phyloP scores from a whole-genome alignment of 352 stramenopile genomes.

The Phytophthora macrochlamydospora region DNA sequence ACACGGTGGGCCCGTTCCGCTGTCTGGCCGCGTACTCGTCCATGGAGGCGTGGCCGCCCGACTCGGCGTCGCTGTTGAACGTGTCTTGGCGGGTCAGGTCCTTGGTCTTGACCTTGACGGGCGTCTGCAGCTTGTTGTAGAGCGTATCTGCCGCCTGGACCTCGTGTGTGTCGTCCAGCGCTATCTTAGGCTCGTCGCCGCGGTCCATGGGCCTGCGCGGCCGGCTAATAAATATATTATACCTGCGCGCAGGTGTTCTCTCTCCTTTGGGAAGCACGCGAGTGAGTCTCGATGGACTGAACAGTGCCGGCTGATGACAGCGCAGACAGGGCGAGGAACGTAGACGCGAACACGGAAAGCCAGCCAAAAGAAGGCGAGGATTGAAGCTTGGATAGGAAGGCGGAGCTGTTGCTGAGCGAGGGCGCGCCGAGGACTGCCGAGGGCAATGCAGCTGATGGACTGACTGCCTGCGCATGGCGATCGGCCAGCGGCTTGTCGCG shows the following conservation, averaged over 20 bases:
- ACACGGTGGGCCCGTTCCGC: neutral
- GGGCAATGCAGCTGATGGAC: too few relatives aligned
- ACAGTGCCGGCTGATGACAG: neutral
- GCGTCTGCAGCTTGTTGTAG: conserved; percentile 50
- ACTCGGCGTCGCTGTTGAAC: conserved; percentile 43
- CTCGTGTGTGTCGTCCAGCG: conserved; percentile 1
- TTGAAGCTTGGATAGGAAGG: too few relatives aligned
- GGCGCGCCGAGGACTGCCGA: too few relatives aligned
- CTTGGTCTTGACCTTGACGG: conserved; percentile 28
- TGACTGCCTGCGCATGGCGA: too few relatives aligned
- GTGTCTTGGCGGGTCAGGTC: conserved; percentile 38
- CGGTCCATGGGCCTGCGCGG: too few relatives aligned
- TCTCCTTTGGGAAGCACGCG: neutral
- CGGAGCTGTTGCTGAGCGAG: too few relatives aligned
- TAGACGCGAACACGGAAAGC: neutral
- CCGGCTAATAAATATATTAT: neutral
- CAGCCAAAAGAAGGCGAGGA: too few relatives aligned
- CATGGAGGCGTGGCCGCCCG: conserved; percentile 12
- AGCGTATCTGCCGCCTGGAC: conserved; percentile 11
- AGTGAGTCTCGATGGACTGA: neutral
- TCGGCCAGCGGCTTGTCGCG: too few relatives aligned
- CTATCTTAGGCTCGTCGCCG: neutral
- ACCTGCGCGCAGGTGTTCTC: neutral
- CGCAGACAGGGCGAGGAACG: neutral
- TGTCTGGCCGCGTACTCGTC: conserved; percentile 2